Base-by-base conservation (phyloP, 345 rosid genomes). In the Eucalyptus coolabah region DNA sequence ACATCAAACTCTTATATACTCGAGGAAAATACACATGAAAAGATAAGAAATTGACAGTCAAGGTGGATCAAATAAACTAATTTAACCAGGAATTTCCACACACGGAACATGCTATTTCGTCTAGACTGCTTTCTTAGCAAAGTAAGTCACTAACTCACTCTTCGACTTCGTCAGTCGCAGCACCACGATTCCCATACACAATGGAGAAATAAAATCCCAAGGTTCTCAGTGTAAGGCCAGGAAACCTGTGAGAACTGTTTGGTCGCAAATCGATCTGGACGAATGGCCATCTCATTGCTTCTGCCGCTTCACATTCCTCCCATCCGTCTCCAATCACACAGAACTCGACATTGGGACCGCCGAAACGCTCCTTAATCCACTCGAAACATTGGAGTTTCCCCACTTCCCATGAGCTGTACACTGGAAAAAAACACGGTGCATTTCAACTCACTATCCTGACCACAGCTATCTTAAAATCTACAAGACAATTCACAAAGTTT, bases 261-360 rank as follows among this genome's bases (percentile, higher is more conserved):
- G 98, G 98, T 44, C 90, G 93, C 56, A 94, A 89, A 93, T 95
- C 98, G 18, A 96, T 93, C 95, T 96, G 93, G 69, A 97, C 95
- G 59, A 95, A 96, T 30, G 99, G 99, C 98, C 98, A 97, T 56
- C 89, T 94, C 99, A 97, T 91, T 85, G 94, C 90, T 91, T 97
- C 95, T 34, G 98, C 98, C 21, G 98, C 98, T 88, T 94, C 95
- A 86, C 97, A 93, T 91, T 97, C 99, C 94, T 97, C 97, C 96
- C 98, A 96, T 67, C 99, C 98, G 86, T 96, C 98, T 51, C 97
- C 98, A 6, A 96, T 94, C 40, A 92, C 98, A 87, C 98, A 97
- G 90, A 95, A 96, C n/a, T 91, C 95, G 82, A 92, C 89, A 47
- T 94, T 94, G 10, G 90, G 94, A 90, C 88, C 45, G 87, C 88